These are phyloP conservation scores for Basidioascus undulatus DNA, from an alignment of 768 basidiomycete species.

Conservation along the genomic window DNA sequence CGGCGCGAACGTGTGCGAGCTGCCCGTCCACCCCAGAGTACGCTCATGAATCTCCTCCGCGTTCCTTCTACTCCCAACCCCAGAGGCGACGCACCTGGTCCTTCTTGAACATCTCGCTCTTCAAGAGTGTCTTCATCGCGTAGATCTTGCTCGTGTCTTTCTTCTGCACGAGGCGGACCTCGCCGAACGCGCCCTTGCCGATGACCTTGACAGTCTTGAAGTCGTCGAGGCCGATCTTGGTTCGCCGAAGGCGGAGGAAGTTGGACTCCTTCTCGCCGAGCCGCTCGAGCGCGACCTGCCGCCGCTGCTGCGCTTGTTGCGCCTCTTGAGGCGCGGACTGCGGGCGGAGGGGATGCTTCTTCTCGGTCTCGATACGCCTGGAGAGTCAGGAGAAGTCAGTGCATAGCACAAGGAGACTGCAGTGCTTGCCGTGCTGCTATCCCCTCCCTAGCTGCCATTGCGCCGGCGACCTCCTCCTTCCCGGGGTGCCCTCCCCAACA, in stretches of 20 bases:
- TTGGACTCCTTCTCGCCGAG: slow-evolving; percentile 71
- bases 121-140: slow-evolving; percentile 93
- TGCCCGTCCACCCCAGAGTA: slow-evolving; percentile 17
- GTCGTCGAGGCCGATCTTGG: slow-evolving; percentile 70
- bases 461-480: too few species aligned
- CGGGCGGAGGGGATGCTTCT: slow-evolving; percentile 49
- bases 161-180: slow-evolving; percentile 92
- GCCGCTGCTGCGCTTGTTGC: slow-evolving; percentile 67
- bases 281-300: slow-evolving; percentile 55
- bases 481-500: too few species aligned
- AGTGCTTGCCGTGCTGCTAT: too few species aligned
- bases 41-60: background rate
- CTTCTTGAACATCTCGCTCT: slow-evolving; percentile 97
- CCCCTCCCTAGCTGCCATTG: too few species aligned
- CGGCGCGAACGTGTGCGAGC: slow-evolving; percentile 94
- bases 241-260: slow-evolving; percentile 65
- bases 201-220: slow-evolving; percentile 97
- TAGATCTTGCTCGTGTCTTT: slow-evolving; percentile 92
- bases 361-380: slow-evolving; percentile 72
- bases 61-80: background rate
- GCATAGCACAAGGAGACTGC: too few species aligned
- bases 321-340: slow-evolving; percentile 37
- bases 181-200: slow-evolving; percentile 95
- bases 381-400: background rate
- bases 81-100: slow-evolving; percentile 44